Base-by-base conservation (phyloP, 176 grass and related monocot genomes). In the Cymbopogon citratus region DNA sequence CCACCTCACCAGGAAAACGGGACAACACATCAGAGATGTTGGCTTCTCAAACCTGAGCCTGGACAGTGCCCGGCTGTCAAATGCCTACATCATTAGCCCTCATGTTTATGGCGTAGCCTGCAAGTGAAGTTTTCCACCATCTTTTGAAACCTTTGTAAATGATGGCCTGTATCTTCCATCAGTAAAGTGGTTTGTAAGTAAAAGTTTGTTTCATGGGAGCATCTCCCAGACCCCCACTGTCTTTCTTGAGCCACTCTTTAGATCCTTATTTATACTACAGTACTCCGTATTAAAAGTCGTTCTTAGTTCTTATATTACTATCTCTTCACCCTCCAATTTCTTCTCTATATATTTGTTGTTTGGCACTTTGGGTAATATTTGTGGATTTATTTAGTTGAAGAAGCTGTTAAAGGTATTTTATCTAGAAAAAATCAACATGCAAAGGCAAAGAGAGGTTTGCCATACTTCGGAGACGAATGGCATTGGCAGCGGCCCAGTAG, bases 41-140 rank as follows among this genome's bases (percentile, higher is more conserved):
- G 91, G 87, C 29, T 99, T 99, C 91, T 95, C 87, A 0, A 69
- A 62, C 44, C 28, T 95, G 29, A 74, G 49, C 87, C 80, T 95
- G n/a, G 74, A 81, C 9, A 85, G 27, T 10, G 69, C 75, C 29
- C 77, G 61, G 39, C 77, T 95, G 15, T 87, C 87, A 6, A 81
- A 89, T 6, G 82, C 85, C 10, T 90, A 63, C 82, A 44, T 90
- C 43, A 38, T 91, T n/a, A 91, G 85, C 48, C 96, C 96, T 15
- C 96, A 95, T 76, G 85, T 95, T 38, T 95, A 91, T 79, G 96
- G 93, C 70, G 49, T 90, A 59, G 92, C 91, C 71, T 87, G 77
- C 86, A 99, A 95, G 91, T 99, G 79, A 88, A 63, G 16, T 66
- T 27, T 38, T 6, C 7, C 36, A 12, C 49, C 5, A 12, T 71